Base-by-base conservation (phyloP, 441 rosid species). In the Adansonia grandidieri region DNA sequence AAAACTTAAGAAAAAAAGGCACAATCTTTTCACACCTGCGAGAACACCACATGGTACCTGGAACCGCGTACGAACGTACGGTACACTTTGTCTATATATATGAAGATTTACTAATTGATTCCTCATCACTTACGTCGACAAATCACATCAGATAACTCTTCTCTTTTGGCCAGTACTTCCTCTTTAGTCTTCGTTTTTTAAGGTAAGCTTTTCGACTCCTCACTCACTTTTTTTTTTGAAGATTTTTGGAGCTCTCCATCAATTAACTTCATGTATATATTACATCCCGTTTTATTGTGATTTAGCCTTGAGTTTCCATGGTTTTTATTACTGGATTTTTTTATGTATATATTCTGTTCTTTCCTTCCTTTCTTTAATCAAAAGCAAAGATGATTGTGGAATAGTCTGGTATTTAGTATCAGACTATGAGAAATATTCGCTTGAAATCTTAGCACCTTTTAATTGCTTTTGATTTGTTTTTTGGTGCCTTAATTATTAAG, bases 1-100 rank as follows among this genome's bases (percentile, higher is more conserved):
- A 10, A 67, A 14, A 47, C 5, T 2, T 11, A 37, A 6, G 22
- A 22, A 2, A 19, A 4, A n/a, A 50, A 9, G 1, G 32, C 1
- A 40, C 17, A 37, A 2, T 24, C 71, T 80, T 71, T 84, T 80
- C 82, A 74, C 82, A 84, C 81, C 71, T 75, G 82, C 13, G 57
- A 73, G 15, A 9, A 68, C 44, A 37, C 10, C 6, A 20, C 47
- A 1, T 7, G 17, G 2, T 10, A 37, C 75, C 56, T 37, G 10
- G 57, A 71, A 79, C 44, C 80, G 78, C 75, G 80, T 79, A 63
- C 47, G 48, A 53, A 51, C 28, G 17, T 71, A 13, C 11, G 24
- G 48, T n/a, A 37, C 15, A n/a, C 56, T 53, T 53, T 13, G 57
- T 32, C 22, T 40, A 3, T 73, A 40, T 73, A 73, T 66, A 9